Evolutionary conservation across 1,284 basidiomycete species (phyloP), one percentile per base, ranked within the genome.

Genomic region (Calocybe gambosa): DNA sequence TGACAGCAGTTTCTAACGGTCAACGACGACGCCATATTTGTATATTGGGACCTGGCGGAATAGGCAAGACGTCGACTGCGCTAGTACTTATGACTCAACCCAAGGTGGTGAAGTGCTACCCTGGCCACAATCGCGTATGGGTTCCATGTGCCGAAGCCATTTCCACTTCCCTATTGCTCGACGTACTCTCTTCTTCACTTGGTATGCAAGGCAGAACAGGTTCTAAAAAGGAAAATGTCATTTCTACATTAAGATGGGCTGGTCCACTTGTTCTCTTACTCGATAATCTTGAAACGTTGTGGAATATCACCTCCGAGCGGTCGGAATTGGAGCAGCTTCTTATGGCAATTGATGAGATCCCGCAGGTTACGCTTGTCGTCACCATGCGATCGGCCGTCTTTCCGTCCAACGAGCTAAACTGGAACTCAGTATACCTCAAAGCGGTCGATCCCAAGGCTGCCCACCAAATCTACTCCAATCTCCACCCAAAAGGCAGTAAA

Each of bases 231-330:
- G 39, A 39, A 1, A 52, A 56, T 18, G 55, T 61, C 33, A 28
- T 58, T 15, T 45, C 46, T 3, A 47, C 44, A 18, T 46, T 57
- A 10, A 35, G 45, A 13, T 7, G 26, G 1, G 46, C 48, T 6
- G 28, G 42, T 9, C 45, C 51, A 1, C 45, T 52, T 1, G 37
- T 67, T 8, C 25, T 67, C 4, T 40, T 66, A 2, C 48, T 68
- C 1, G 66, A 68, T 29, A 67, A 68, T 45, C 57, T 68, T 28
- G 66, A 68, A 49, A 65, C 63, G 0, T 53, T 58, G 1, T 65
- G 63, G 64, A 56, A 63, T 21, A 38, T 37, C 10, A 20, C 39
- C 15, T 36, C 28, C 1, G 23, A 19, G 16, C 40, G 43, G 18
- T 33, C 45, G 4, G 46, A 53, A 13, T 42, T 53, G 8, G 54